A percentile compares a stretch with the other conserved stretches of the same genome.
Conservation (phyloP, 495 filamentous ascomycete species). For the Penicillium canariense region DNA sequence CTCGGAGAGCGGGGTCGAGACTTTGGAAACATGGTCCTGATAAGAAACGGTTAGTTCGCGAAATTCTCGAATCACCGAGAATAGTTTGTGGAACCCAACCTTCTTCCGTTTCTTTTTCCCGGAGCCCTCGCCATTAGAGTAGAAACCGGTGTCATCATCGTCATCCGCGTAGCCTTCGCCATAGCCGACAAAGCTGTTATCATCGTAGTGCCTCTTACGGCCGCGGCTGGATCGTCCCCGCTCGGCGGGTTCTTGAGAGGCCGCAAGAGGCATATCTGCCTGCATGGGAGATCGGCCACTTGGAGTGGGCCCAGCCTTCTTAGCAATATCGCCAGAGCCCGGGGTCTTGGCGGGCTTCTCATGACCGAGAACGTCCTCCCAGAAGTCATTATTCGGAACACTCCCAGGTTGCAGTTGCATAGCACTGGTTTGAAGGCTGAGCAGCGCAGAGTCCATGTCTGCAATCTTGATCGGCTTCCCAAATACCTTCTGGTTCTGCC, state of each 20-base stretch:
- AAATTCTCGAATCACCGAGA: background rate
- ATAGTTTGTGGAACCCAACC: conserved; percentile 27
- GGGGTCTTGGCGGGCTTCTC: conserved; percentile 49
- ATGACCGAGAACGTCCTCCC: conserved; percentile 58
- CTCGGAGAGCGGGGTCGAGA: conserved; percentile 44
- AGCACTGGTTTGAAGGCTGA: conserved; percentile 48
- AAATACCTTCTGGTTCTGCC: conserved; percentile 59
- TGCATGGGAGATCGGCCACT: conserved; percentile 29
- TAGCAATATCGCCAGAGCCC: conserved; percentile 28
- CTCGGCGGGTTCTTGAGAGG: conserved; percentile 34
- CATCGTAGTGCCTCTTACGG: conserved; percentile 67
- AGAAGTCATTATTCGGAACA: conserved; percentile 55
- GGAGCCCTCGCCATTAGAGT: conserved; percentile 45
- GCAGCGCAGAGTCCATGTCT: conserved; percentile 43
- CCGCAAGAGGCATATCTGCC: conserved; percentile 27
- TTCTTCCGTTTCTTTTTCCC: conserved; percentile 53
- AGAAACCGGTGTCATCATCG: conserved; percentile 52
- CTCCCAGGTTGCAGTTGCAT: conserved; percentile 57
- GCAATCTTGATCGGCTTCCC: conserved; percentile 56
- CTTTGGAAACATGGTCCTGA: conserved; percentile 47
- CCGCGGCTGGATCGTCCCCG: conserved; percentile 56
- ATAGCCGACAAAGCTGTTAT: conserved; percentile 66
- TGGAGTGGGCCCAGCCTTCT: conserved; percentile 38
- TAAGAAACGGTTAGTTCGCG: background rate
- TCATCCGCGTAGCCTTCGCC: conserved; percentile 62